Evolutionary conservation across 208 protist genomes (phyloP), one percentile per base, ranked within the genome.

Genomic region (Crithidia sp.): DNA sequence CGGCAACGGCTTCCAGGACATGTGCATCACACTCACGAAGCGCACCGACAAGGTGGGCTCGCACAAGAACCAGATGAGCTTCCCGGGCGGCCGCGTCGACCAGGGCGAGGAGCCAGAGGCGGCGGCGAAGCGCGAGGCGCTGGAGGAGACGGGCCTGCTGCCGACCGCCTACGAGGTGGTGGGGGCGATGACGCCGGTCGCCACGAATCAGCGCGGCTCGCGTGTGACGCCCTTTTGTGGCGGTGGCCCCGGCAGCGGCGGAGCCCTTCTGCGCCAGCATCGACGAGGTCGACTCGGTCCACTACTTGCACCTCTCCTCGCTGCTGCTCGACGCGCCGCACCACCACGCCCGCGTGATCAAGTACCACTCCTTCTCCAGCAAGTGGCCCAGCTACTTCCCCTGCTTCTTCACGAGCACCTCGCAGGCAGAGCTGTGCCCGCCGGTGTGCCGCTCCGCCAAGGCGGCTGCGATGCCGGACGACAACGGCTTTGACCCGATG

Each of bases 21-120:
- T 95, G 80, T 95, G 88, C 77, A 85, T 97, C 62, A 92, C 89
- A 2, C 76, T 97, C n/a, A 95, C 90, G 16, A 91, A 95, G 72
- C 83, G 93, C n/a, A 84, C 86, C 2, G 64, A 71, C 16, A 81
- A 68, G 49, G 68, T 94, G 16, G 72, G 83, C 56, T 79, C 64
- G n/a, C 90, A 95, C 76, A 84, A 82, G 44, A 78, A 83, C 41
- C 80, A 97, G 64, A 92, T 95, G 79, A 92, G 88, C 68, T 95
- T 97, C 70, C 93, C 93, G 0, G 90, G 90, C 44, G 93, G 90
- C 16, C 77, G 66, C 52, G 55, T 91, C 7, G 87, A 97, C 19
- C 57, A 9, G 4, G 86, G 82, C 10, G 93, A 97, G 81, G 54
- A 78, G 63, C 37, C 54, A 60, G 16, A 72, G 59, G 58, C 79